These are phyloP conservation scores for Boletus sp. DNA, from an alignment of 768 basidiomycete genomes.

Conservation along the genomic window DNA sequence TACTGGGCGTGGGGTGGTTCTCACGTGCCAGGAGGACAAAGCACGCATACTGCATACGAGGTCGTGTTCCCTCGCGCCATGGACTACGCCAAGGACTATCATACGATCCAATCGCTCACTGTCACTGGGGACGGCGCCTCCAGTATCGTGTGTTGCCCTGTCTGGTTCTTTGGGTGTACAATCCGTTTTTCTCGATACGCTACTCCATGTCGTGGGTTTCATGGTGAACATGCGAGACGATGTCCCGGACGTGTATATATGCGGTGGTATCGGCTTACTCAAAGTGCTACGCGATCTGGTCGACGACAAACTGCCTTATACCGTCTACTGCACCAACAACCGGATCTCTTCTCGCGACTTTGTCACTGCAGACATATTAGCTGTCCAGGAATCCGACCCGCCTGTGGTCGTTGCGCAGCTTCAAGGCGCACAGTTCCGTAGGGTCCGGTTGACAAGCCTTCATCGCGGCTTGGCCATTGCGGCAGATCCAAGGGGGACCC, in stretches of 20 bases:
- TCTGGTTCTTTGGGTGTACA: constrained; percentile 42
- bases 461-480: constrained; percentile 42
- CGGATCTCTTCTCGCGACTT: constrained; percentile 42
- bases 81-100: constrained; percentile 56
- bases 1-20: constrained; percentile 30
- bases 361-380: constrained; percentile 52
- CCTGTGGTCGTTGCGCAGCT: constrained; percentile 51
- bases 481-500: constrained; percentile 11
- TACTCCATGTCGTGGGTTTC: constrained; percentile 70
- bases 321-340: constrained; percentile 48
- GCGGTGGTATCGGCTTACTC: constrained; percentile 50
- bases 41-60: constrained; percentile 56
- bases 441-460: constrained; percentile 49
- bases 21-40: constrained; percentile 29
- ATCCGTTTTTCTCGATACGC: constrained; percentile 61
- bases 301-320: constrained; percentile 41
- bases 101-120: constrained; percentile 52
- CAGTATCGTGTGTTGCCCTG: constrained; percentile 50
- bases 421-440: constrained; percentile 57
- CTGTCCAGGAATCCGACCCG: constrained; percentile 38
- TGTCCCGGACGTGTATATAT: constrained; percentile 58
- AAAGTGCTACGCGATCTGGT: constrained; percentile 44
- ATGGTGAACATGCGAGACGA: constrained; percentile 56
- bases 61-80: constrained; percentile 69
- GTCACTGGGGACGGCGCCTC: constrained; percentile 47